phyloP scores from a whole-genome alignment of 805 yeast species.

The Zygosaccharomyces bailii region DNA sequence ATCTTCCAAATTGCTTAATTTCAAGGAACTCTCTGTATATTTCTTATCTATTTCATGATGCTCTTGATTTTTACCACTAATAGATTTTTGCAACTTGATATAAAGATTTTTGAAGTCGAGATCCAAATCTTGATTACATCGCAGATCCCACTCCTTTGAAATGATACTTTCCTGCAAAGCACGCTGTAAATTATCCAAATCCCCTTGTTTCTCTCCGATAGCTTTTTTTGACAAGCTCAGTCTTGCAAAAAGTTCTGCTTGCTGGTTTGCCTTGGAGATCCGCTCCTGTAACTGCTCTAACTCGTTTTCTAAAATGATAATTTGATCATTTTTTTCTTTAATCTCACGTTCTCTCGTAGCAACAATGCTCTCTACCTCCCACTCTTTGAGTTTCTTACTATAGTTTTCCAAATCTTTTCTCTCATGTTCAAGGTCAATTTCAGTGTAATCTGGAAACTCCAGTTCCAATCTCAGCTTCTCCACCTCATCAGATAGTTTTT shows the following conservation, averaged over 20 bases:
- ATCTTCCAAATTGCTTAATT: conserved; percentile 11
- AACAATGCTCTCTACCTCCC: conserved; percentile 33
- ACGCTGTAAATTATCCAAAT: conserved; percentile 12
- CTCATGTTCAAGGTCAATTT: conserved; percentile 47
- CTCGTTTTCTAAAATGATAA: conserved; percentile 40
- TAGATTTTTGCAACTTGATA: conserved; percentile 22
- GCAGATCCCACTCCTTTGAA: conserved; percentile 15
- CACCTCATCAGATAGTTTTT: conserved; percentile 37
- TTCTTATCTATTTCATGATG: conserved; percentile 15
- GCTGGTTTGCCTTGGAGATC: conserved; percentile 50
- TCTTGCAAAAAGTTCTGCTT: conserved; percentile 57
- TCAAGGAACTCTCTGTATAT: conserved; percentile 19
- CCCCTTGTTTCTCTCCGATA: conserved; percentile 17
- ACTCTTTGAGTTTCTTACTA: conserved; percentile 34
- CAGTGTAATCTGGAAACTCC: conserved; percentile 40
- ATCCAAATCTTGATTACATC: conserved; percentile 18
- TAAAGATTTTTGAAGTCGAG: conserved; percentile 21
- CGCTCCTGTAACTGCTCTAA: conserved; percentile 53
- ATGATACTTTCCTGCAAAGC: conserved; percentile 12
- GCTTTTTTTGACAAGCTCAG: conserved; percentile 38
- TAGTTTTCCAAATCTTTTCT: conserved; percentile 41
- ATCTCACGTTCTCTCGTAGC: conserved; percentile 37
- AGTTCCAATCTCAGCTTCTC: conserved; percentile 40
- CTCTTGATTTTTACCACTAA: conserved; percentile 17
- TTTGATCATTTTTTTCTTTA: conserved; percentile 37